These are phyloP conservation scores for Ascochyta fabae DNA, from an alignment of 2,329 filamentous ascomycete genomes.

Conservation along the genomic window DNA sequence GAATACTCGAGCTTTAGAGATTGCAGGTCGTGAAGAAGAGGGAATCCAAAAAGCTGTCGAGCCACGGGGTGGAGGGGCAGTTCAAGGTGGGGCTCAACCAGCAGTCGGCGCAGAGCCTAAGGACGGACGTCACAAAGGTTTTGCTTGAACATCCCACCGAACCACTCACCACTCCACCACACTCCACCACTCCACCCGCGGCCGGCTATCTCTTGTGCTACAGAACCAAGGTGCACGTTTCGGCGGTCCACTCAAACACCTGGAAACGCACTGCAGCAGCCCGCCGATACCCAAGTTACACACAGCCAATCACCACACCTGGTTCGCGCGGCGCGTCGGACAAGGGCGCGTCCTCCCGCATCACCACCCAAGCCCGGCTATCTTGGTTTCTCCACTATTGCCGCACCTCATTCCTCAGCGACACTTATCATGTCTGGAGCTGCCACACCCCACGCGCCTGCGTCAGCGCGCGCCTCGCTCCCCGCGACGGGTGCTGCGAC, in stretches of 20 bases:
- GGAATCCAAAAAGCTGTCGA: constrained; percentile 15
- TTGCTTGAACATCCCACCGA: constrained; percentile 17
- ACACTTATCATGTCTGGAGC: constrained; percentile 41
- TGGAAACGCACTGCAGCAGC: constrained; percentile 4
- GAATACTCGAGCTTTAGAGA: constrained; percentile 2
- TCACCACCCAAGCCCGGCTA: constrained; percentile 26
- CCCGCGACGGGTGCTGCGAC: constrained; percentile 42
- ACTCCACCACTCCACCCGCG: constrained; percentile 29
- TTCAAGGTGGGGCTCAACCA: constrained; percentile 26
- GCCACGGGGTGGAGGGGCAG: constrained; percentile 36
- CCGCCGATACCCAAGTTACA: constrained; percentile 10
- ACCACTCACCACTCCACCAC: background rate
- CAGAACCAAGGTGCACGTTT: constrained; percentile 8
- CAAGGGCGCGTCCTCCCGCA: constrained; percentile 25
- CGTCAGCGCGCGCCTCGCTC: constrained; percentile 41
- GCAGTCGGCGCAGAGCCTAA: constrained; percentile 20
- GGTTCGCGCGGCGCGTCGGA: constrained; percentile 23
- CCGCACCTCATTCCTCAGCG: constrained; percentile 6
- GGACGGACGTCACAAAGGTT: constrained; percentile 29
- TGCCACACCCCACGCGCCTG: constrained; percentile 41
- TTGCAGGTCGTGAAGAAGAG: constrained; percentile 3
- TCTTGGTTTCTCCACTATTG: constrained; percentile 2
- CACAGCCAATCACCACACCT: constrained; percentile 26
- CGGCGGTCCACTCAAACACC: constrained; percentile 1
- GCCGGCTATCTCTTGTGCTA: constrained; percentile 24